These are phyloP conservation scores for Diaporthe citri DNA, from an alignment of 2,329 filamentous ascomycete species.

Conservation along the genomic window DNA sequence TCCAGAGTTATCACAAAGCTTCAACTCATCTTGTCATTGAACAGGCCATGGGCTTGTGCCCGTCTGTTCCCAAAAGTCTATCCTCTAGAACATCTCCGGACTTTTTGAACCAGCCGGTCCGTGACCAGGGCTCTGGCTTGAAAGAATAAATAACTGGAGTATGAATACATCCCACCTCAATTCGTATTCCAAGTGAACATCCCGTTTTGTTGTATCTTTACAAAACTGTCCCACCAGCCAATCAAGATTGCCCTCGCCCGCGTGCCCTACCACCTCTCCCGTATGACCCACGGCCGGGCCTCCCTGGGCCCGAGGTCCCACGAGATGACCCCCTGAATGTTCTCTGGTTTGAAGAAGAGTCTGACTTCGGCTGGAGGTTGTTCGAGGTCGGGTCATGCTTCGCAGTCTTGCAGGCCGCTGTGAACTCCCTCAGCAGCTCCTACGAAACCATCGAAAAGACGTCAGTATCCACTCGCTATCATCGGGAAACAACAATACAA, in stretches of 20 bases:
- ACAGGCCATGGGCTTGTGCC: too few species aligned
- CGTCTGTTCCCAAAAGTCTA: background rate
- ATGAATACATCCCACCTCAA: background rate
- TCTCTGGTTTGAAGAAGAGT: background rate
- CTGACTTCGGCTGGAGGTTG: background rate
- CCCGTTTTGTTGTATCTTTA: background rate
- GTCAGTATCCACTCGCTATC: background rate
- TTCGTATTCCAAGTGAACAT: background rate
- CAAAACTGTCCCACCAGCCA: background rate
- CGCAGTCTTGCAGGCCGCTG: constrained; percentile 26
- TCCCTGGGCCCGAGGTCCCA: background rate
- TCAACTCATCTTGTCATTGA: too few species aligned
- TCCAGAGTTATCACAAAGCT: too few species aligned
- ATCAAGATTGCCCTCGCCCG: background rate
- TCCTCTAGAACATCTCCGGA: background rate
- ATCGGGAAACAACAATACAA: fast-evolving
- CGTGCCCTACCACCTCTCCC: background rate
- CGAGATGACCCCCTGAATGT: background rate
- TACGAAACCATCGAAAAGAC: background rate
- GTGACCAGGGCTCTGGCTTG: background rate
- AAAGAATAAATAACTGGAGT: background rate
- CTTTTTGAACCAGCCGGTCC: background rate
- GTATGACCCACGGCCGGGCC: background rate
- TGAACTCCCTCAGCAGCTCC: constrained; percentile 36
- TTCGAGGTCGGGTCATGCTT: background rate